phyloP scores from a whole-genome alignment of 371 early-diverging fungal genomes.

The Mucor irregularis region DNA sequence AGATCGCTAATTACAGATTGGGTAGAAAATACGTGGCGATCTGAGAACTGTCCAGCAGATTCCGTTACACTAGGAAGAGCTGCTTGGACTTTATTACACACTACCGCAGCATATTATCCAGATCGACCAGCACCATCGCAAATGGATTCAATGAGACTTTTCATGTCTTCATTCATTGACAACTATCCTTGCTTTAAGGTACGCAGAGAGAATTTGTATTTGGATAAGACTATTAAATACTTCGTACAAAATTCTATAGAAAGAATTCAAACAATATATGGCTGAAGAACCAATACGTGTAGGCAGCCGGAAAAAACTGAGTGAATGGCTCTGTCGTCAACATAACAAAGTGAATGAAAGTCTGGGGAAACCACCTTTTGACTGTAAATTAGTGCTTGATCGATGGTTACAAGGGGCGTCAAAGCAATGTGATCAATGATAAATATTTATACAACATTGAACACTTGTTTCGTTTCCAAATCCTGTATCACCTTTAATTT shows the following conservation, averaged over 20 bases:
- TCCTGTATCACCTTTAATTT: too few relatives aligned
- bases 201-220: constrained; percentile 36
- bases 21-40: neutral
- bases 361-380: constrained; percentile 86
- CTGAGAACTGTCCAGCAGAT: constrained; percentile 81
- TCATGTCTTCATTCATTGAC: constrained; percentile 77
- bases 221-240: constrained; percentile 67
- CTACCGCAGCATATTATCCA: constrained; percentile 98
- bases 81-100: constrained; percentile 98
- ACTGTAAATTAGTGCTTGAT: constrained; percentile 87
- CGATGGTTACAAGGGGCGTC: constrained; percentile 83
- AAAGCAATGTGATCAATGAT: constrained; percentile 63
- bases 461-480: too few relatives aligned
- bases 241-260: constrained; percentile 11
- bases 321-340: constrained; percentile 86
- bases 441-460: too few relatives aligned
- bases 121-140: constrained; percentile 78
- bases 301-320: constrained; percentile 63
- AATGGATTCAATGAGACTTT: constrained; percentile 70
- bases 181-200: constrained; percentile 91
- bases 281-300: constrained; percentile 78
- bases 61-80: constrained; percentile 79
- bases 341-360: constrained; percentile 96
- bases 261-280: constrained; percentile 72
- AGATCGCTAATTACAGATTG: neutral